Percentiles rank a stretch among this genome's conserved stretches.
phyloP scores from a whole-genome alignment of 2,329 filamentous ascomycete species.

The Aspergillus japonicus region DNA sequence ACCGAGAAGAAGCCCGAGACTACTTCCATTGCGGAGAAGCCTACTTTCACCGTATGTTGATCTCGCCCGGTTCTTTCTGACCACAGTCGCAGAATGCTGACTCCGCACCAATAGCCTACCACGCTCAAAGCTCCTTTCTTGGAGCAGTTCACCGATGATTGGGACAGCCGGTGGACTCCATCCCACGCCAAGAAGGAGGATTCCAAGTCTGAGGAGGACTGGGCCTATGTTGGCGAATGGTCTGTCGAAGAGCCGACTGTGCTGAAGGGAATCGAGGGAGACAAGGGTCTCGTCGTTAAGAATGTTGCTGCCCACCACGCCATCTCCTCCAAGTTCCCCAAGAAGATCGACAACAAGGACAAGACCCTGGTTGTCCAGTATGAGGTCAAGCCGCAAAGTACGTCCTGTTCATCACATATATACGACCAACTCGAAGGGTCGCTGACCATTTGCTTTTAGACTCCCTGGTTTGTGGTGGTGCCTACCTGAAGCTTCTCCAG shows the following conservation, averaged over 20 bases:
- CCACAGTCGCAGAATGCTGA: slow-evolving; percentile 14
- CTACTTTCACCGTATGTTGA: slow-evolving; percentile 80
- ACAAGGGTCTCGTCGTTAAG: slow-evolving; percentile 97
- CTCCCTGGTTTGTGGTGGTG: slow-evolving; percentile 94
- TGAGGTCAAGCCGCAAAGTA: slow-evolving; percentile 98
- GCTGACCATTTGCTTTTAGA: slow-evolving; percentile 52
- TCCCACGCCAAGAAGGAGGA: slow-evolving; percentile 97
- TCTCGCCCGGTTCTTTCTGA: slow-evolving; percentile 1
- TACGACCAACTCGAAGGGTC: not conserved
- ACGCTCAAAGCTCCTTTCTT: slow-evolving; percentile 89
- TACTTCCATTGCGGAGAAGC: slow-evolving; percentile 63
- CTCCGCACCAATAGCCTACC: slow-evolving; percentile 64
- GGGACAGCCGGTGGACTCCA: slow-evolving; percentile 89
- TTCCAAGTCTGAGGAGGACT: slow-evolving; percentile 77
- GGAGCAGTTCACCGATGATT: slow-evolving; percentile 97
- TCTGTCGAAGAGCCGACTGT: slow-evolving; percentile 88
- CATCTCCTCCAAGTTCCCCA: slow-evolving; percentile 97
- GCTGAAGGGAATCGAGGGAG: slow-evolving; percentile 88
- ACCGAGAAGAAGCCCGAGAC: slow-evolving; percentile 58
- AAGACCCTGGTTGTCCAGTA: slow-evolving; percentile 98
- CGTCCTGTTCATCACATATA: slow-evolving; percentile 39
- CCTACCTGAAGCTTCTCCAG: slow-evolving; percentile 97
- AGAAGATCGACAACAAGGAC: slow-evolving; percentile 94
- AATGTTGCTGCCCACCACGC: slow-evolving; percentile 97
- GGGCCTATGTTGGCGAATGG: slow-evolving; percentile 97